Evolutionary conservation across 495 filamentous ascomycete genomes (phyloP).

Genomic region (Trichoderma erinaceum): DNA sequence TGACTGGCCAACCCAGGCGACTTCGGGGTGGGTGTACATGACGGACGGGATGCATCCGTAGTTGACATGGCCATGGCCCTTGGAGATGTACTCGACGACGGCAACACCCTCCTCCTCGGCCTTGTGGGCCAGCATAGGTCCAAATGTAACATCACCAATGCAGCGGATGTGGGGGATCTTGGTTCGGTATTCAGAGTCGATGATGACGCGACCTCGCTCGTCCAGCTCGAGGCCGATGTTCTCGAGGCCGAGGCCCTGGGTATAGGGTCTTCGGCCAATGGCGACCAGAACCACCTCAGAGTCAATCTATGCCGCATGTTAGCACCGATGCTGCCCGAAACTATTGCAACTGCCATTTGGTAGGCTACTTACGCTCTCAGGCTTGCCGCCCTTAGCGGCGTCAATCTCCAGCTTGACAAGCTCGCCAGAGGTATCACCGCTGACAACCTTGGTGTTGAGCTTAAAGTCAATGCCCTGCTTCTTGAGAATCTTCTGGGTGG

Average conservation of each 20-base stretch:
- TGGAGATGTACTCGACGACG: constrained; percentile 91
- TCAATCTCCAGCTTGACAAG: constrained; percentile 75
- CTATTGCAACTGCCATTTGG: background rate
- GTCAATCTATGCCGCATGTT: constrained; percentile 58
- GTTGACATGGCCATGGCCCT: constrained; percentile 97
- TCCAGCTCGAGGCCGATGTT: constrained; percentile 93
- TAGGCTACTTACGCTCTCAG: constrained; percentile 62
- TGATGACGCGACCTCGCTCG: constrained; percentile 86
- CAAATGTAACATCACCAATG: constrained; percentile 94
- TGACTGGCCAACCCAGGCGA: constrained; percentile 97
- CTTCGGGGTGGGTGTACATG: constrained; percentile 99
- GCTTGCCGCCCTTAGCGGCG: constrained; percentile 92
- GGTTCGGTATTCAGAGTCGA: constrained; percentile 97
- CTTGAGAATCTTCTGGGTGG: constrained; percentile 81
- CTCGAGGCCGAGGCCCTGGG: constrained; percentile 81
- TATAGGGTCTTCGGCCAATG: constrained; percentile 94
- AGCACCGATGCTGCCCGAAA: background rate
- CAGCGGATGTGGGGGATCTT: constrained; percentile 95
- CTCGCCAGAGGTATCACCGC: constrained; percentile 73
- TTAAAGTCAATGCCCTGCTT: constrained; percentile 99
- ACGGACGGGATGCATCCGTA: constrained; percentile 95
- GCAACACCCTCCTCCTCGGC: constrained; percentile 97
- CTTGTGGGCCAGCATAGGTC: constrained; percentile 99
- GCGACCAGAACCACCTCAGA: constrained; percentile 95
- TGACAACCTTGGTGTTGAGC: constrained; percentile 88